Conservation (phyloP, 257 asterid genomes). For the Eucommia ulmoides region DNA sequence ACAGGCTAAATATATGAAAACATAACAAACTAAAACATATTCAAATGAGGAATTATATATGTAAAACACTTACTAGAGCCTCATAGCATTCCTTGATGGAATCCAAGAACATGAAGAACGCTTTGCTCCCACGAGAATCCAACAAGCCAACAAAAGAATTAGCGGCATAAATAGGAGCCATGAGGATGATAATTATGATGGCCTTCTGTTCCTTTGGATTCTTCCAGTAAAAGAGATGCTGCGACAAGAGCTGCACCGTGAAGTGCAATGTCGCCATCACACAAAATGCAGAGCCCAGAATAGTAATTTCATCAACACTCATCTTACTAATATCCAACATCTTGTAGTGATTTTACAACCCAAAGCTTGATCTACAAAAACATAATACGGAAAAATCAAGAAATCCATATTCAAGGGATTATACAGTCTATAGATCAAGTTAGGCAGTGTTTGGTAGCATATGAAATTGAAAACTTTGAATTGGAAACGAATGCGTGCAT, state of each 20-base stretch:
- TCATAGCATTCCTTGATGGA: conserved; percentile 75
- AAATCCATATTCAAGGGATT: no score
- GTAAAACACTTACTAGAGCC: conserved; percentile 43
- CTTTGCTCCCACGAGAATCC: conserved; percentile 50
- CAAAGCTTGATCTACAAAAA: conserved; percentile 12
- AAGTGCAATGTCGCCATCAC: conserved; percentile 60
- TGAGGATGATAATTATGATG: conserved; percentile 46
- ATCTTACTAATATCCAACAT: conserved; percentile 48
- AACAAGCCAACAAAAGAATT: conserved; percentile 58
- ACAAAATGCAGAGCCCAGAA: conserved; percentile 50
- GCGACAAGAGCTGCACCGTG: conserved; percentile 62
- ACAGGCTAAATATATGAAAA: neutral
- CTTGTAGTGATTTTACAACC: neutral
- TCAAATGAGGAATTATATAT: neutral
- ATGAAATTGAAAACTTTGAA: no score
- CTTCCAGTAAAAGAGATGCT: conserved; percentile 84
- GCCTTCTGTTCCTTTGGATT: conserved; percentile 77
- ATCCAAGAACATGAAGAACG: conserved; percentile 46
- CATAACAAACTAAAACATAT: no score
- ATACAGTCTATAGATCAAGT: no score
- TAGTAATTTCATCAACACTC: conserved; percentile 59
- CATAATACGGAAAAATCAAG: no score
- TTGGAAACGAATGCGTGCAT: no score
- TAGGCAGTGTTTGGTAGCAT: no score
- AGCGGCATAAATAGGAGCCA: conserved; percentile 75